Percentiles rank a stretch among this genome's conserved stretches.
phyloP scores from a whole-genome alignment of 148 eudicot genomes.

The Drosera capensis region DNA sequence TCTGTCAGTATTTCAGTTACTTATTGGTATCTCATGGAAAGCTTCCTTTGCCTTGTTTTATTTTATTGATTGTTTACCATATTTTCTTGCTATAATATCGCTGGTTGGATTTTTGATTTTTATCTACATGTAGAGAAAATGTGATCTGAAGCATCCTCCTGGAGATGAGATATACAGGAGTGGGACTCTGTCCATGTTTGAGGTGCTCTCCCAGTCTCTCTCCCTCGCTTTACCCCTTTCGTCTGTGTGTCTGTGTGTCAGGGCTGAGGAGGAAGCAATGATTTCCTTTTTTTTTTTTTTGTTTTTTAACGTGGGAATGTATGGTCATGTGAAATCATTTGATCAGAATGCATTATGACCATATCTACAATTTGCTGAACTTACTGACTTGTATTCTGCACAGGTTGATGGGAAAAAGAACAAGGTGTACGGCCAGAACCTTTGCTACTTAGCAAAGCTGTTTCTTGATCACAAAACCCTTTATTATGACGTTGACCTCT shows the following conservation, averaged over 20 bases:
- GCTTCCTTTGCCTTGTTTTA: too few relatives aligned
- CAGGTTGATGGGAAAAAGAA: constrained; percentile 99
- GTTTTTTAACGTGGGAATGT: too few relatives aligned
- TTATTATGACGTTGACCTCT: constrained; percentile 88
- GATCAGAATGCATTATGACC: not conserved
- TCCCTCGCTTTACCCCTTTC: not conserved
- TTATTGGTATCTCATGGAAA: too few relatives aligned
- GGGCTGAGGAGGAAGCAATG: too few relatives aligned
- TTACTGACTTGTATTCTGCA: constrained; percentile 7
- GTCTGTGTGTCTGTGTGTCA: not conserved
- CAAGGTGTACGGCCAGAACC: constrained; percentile 96
- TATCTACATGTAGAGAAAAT: constrained; percentile 51
- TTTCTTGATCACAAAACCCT: constrained; percentile 98
- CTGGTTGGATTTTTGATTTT: not conserved
- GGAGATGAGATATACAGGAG: constrained; percentile 96
- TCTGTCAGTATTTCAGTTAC: too few relatives aligned
- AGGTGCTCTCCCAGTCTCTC: constrained; percentile 30
- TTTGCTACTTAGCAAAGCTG: constrained; percentile 84
- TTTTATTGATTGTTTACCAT: not conserved
- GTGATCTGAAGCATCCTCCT: constrained; percentile 98
- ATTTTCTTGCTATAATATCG: too few relatives aligned
- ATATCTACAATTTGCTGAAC: not conserved
- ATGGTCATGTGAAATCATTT: not conserved
- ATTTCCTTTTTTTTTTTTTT: too few relatives aligned
- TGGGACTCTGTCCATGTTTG: constrained; percentile 96